Evolutionary conservation across 148 eudicot genomes (phyloP).

Genomic region (Silene uniflora): DNA sequence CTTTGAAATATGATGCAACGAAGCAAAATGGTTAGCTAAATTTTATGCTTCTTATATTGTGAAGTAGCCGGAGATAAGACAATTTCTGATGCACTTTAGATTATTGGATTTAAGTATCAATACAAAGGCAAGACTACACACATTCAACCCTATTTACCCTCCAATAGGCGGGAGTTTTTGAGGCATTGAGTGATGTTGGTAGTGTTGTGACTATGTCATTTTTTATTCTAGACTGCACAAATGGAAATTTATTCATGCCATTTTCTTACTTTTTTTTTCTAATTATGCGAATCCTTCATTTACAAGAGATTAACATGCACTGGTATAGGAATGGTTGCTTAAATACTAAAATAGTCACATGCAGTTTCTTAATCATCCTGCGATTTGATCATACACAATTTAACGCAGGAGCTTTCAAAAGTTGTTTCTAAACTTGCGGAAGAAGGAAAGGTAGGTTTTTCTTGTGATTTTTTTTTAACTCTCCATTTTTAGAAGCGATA

Average conservation of each 20-base stretch:
- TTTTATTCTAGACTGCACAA: too few relatives aligned
- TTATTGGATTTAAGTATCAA: background rate
- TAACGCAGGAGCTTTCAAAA: slow-evolving; percentile 73
- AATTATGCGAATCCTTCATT: too few relatives aligned
- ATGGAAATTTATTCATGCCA: too few relatives aligned
- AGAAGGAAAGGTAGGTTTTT: slow-evolving; percentile 74
- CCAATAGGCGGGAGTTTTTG: too few relatives aligned
- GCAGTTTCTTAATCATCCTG: background rate
- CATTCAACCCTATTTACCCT: too few relatives aligned
- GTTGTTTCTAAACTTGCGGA: slow-evolving; percentile 84
- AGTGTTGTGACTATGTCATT: too few relatives aligned
- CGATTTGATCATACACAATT: background rate
- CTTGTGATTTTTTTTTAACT: background rate
- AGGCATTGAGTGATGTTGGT: too few relatives aligned
- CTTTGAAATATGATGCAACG: background rate
- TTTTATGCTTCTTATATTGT: background rate
- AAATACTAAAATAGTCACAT: too few relatives aligned
- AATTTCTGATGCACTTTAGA: background rate
- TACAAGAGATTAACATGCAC: too few relatives aligned
- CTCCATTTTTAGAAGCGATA: background rate
- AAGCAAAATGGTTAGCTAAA: background rate
- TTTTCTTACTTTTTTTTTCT: too few relatives aligned
- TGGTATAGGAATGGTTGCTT: too few relatives aligned
- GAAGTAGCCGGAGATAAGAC: background rate
- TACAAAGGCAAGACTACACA: too few relatives aligned